Evolutionary conservation across 306 rosid species (phyloP), one percentile per base, ranked within the genome.

Genomic region (Corylus heterophylla): DNA sequence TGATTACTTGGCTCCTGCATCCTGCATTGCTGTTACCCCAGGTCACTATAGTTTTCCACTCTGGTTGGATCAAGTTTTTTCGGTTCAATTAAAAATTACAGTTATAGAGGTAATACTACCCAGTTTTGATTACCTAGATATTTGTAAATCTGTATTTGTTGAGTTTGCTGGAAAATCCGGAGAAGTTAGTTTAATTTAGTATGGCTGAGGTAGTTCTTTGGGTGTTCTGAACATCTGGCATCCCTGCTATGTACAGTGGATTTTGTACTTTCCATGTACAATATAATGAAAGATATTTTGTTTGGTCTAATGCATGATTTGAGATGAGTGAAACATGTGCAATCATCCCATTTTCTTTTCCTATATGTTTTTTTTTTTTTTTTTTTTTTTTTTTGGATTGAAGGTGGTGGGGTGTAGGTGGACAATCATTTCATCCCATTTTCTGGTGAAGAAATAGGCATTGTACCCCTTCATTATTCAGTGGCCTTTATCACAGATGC

Each of bases 231-330:
- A 84, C 39, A 76, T 74, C 84, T 68, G 69, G 76, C 79, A 59
- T 73, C 70, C 37, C 78, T 59, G 79, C 69, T 75, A 2, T 92
- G 94, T 85, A 88, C 69, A 90, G 90, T 74, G 79, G 83, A 84
- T 82, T 79, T 85, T 83, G 78, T 71, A 49, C 31, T 49, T 76
- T 67, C 72, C 44, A 71, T 76, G 87, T 85, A 78, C 78, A 45
- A 77, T 54, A 75, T 74, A 61, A 69, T 59, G 66, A 25, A 11
- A 59, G 66, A 22, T 59, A 4, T 59, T 4, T 25, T 22, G 16
- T 59, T 59, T 59, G 31, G 9, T 59, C 70, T 64, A 16, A 64
- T 37, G 45, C 70, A 64, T 64, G 48, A 35, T 64, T 35, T 37
- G 11, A 64, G 16, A 64, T 16, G 48, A 35, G 35, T 10, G 47